Base-by-base conservation (phyloP, 352 stramenopile species). In the Albugo laibachii region DNA sequence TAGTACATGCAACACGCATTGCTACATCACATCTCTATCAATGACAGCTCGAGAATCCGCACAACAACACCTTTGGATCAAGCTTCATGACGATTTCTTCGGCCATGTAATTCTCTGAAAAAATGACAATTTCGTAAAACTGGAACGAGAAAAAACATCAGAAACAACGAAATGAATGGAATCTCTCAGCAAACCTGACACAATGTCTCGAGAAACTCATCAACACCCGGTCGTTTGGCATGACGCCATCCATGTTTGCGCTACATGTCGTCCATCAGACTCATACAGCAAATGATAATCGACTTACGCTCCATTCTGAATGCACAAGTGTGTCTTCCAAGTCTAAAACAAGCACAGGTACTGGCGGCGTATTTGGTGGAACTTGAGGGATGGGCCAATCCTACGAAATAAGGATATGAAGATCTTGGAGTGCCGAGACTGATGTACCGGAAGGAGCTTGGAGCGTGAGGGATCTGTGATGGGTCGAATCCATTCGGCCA, bases 51-150 rank as follows among this genome's bases (percentile, higher is more conserved):
- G 5, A 1, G 35, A 48, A 24, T 4, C 31, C 3, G 8, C 3
- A 8, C 24, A 31, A 8, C 24, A 8, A 8, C 46, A 74, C 65
- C 63, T 92, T 86, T 5, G 66, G 73, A 47, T 92, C 76, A 38
- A 92, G 60, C 55, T 85, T 85, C 49, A 55, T 49, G 41, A 88
- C 64, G 39, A 88, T 72, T 47, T 88, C 75, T 47, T 92, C 78
- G 1, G 72, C 75, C 41, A 81, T 67, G 41, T 69, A 79, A 58
- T 92, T 84, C 51, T 83, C 73, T 10, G 78, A 88, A 52, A 88
- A 92, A 42, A 92, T 78, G 0, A 92, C 78, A 46, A 88, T 88
- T 52, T 92, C 78, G 37, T 88, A 92, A 53, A 87, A 86, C 61
- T 80, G 48, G 16, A 49, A 13, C 19, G 2, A 50, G 18, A n/a